These are phyloP conservation scores for Agrocybe pediades DNA, from an alignment of 768 basidiomycete species.

Conservation along the genomic window DNA sequence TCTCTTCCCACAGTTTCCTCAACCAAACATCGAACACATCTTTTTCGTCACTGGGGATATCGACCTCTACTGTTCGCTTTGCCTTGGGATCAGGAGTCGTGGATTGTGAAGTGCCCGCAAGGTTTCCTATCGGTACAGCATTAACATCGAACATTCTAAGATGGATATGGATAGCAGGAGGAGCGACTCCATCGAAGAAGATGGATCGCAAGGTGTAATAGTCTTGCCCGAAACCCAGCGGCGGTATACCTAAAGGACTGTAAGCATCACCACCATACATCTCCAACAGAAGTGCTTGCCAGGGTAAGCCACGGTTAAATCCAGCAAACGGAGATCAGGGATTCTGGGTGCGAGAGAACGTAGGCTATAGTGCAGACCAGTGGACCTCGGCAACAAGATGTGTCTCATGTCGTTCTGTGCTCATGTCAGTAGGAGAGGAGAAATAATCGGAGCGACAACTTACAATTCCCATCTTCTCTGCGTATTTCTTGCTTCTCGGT, in stretches of 20 bases:
- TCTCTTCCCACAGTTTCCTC: constrained; percentile 76
- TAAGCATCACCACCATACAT: not conserved
- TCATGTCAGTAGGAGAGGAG: not conserved
- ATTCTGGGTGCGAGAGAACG: constrained; percentile 79
- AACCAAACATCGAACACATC: constrained; percentile 83
- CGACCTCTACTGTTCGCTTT: constrained; percentile 39
- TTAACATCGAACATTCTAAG: constrained; percentile 76
- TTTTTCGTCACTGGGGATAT: constrained; percentile 61
- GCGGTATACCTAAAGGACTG: constrained; percentile 62
- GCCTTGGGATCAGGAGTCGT: constrained; percentile 25
- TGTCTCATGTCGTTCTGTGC: constrained; percentile 76
- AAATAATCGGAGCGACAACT: constrained; percentile 33
- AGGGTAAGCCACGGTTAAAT: constrained; percentile 90
- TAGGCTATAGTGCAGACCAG: constrained; percentile 84
- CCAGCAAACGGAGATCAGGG: constrained; percentile 78
- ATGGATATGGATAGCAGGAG: constrained; percentile 88
- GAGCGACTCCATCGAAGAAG: constrained; percentile 78
- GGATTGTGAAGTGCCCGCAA: constrained; percentile 36
- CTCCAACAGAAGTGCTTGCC: constrained; percentile 44
- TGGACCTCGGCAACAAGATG: constrained; percentile 88
- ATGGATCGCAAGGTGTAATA: constrained; percentile 91
- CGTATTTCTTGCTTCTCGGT: constrained; percentile 83
- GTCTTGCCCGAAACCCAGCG: constrained; percentile 79
- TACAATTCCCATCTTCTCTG: constrained; percentile 87
- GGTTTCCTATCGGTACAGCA: constrained; percentile 71